Evolutionary conservation across 306 rosid species (phyloP).

Genomic region (Alnus glutinosa): DNA sequence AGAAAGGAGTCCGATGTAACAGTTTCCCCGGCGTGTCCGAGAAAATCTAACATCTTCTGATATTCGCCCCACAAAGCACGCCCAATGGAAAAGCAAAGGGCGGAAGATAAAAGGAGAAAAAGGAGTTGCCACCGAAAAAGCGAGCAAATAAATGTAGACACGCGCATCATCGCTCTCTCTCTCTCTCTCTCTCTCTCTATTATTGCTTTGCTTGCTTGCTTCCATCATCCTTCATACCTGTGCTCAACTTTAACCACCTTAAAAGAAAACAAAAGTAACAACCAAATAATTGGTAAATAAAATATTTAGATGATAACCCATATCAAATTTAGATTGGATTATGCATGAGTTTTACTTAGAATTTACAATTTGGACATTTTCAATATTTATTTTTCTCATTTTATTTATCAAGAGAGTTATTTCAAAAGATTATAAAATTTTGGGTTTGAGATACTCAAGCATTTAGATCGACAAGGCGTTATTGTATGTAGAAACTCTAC

Average conservation of each 20-base stretch:
- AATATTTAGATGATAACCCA: not conserved
- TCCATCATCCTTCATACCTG: slow-evolving; percentile 33
- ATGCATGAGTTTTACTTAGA: not conserved
- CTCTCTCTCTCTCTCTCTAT: slow-evolving; percentile 21
- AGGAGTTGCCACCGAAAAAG: slow-evolving; percentile 47
- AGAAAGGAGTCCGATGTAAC: slow-evolving; percentile 27
- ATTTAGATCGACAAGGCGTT: too few species aligned
- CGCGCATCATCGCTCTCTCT: slow-evolving; percentile 8
- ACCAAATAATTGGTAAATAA: not conserved
- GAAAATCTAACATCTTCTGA: slow-evolving; percentile 55
- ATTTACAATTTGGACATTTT: not conserved
- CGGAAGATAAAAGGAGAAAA: slow-evolving; percentile 33
- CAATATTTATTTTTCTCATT: not conserved
- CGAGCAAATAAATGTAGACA: slow-evolving; percentile 50
- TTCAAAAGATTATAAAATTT: too few species aligned
- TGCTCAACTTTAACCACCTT: slow-evolving; percentile 41
- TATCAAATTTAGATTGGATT: not conserved
- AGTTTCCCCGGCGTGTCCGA: slow-evolving; percentile 53
- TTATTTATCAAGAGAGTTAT: too few species aligned
- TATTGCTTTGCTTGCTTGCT: slow-evolving; percentile 45
- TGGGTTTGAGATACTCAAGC: too few species aligned
- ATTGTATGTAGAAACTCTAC: too few species aligned
- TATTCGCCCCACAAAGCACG: slow-evolving; percentile 40
- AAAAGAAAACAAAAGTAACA: slow-evolving; percentile 40
- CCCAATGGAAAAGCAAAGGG: too few species aligned